Base-by-base conservation (phyloP, 2,329 filamentous ascomycete genomes). In the Phyllosticta citriasiana region DNA sequence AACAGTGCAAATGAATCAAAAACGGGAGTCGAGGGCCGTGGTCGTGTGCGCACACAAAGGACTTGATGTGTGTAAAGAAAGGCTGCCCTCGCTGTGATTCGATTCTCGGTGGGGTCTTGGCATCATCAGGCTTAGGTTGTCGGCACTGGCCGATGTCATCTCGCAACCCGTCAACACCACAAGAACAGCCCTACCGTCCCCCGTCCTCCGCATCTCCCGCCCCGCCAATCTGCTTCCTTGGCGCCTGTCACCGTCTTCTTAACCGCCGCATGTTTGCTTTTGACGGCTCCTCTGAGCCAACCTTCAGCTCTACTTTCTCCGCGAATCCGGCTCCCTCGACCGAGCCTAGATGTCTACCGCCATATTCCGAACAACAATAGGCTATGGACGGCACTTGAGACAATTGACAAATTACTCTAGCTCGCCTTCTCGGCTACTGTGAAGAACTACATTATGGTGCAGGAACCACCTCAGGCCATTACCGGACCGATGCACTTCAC, bases 91-190 rank as follows among this genome's bases (percentile, higher is more conserved):
- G 30, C 30, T 27, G 52, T 53, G 22, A 27, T 27, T 24, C 22
- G 22, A 27, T 27, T 24, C 22, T 55, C 40, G 52, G 58, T 60
- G 35, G 58, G 40, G 58, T 26, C 58, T 60, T 60, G 58, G 58
- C 58, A 25, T 47, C 40, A 47, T 22, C 19, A 22, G 19, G 19
- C 19, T 22, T 22, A 16, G 40, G 14, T n/a, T 7, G n/a, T n/a
- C 12, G 40, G 40, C 40, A 47, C 16, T 47, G 40, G n/a, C 40
- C 40, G 27, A 30, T 30, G 27, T 47, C 40, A 47, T 47, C 40
- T 47, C 40, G 40, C 40, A 47, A 30, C 19, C 33, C 9, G 35
- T 47, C 40, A 47, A 47, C 40, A 47, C 40, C 40, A n/a, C 40
- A n/a, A n/a, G n/a, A n/a, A 47, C 40, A n/a, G 40, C 40, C 40